Percentiles rank a stretch among this genome's conserved stretches.
phyloP scores from a whole-genome alignment of 768 basidiomycete genomes.

The Mycena filopes region DNA sequence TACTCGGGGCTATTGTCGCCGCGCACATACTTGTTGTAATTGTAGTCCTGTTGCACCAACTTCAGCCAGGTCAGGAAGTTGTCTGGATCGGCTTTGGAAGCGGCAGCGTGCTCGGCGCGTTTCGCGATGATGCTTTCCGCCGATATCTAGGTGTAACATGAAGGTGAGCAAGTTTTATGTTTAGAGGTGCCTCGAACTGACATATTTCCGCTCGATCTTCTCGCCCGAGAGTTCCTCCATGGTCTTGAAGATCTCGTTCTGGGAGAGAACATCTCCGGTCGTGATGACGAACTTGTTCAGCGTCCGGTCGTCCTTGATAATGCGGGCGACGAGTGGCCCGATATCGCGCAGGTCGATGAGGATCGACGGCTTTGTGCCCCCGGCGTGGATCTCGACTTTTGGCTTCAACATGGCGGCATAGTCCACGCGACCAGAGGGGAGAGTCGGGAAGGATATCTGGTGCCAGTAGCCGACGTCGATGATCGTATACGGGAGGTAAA shows the following conservation, averaged over 20 bases:
- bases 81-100: slow-evolving; percentile 1
- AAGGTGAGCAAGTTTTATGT: background rate
- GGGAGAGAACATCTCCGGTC: slow-evolving; percentile 40
- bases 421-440: slow-evolving; percentile 29
- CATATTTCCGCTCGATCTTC: slow-evolving; percentile 26
- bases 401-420: slow-evolving; percentile 9
- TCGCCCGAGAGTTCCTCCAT: slow-evolving; percentile 39
- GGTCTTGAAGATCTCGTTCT: slow-evolving; percentile 37
- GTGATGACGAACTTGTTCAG: slow-evolving; percentile 42
- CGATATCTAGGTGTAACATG: slow-evolving; percentile 4
- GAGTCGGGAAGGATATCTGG: slow-evolving; percentile 32
- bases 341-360: slow-evolving; percentile 39
- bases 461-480: slow-evolving; percentile 48
- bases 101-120: background rate
- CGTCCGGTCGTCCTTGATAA: slow-evolving; percentile 44
- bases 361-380: slow-evolving; percentile 33
- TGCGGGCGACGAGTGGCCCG: slow-evolving; percentile 41
- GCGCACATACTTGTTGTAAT: slow-evolving; percentile 38
- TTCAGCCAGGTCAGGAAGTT: background rate
- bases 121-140: slow-evolving; percentile 6
- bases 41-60: slow-evolving; percentile 25
- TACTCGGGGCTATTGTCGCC: slow-evolving; percentile 39
- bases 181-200: background rate
- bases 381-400: slow-evolving; percentile 30
- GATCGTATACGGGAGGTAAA: slow-evolving; percentile 41